phyloP scores from a whole-genome alignment of 352 stramenopile species.

The Saprolegnia diclina region DNA sequence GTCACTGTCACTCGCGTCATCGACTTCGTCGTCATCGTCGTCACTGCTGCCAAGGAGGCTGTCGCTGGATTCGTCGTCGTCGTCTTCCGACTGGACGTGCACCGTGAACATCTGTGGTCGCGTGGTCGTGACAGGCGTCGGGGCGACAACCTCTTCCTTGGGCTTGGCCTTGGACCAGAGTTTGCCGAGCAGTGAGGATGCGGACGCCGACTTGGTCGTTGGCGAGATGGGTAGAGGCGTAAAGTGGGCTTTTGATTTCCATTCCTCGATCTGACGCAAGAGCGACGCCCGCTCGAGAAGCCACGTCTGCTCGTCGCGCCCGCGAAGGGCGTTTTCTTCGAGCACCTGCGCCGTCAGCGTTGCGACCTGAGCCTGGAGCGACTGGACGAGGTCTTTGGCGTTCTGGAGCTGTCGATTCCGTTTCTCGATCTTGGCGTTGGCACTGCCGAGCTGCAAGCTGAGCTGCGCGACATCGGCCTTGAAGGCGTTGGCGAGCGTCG shows the following conservation, averaged over 20 bases:
- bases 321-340: not conserved
- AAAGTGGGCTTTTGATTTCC: slow-evolving; percentile 9
- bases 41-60: slow-evolving; percentile 74
- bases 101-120: slow-evolving; percentile 76
- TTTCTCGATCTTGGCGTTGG: slow-evolving; percentile 15
- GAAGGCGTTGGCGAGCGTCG: not conserved
- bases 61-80: slow-evolving; percentile 78
- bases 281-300: not conserved
- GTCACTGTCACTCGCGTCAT: slow-evolving; percentile 44
- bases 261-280: slow-evolving; percentile 6
- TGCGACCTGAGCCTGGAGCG: not conserved
- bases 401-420: slow-evolving; percentile 27
- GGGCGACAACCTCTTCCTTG: not conserved
- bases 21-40: slow-evolving; percentile 31
- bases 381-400: slow-evolving; percentile 23
- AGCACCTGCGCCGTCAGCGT: slow-evolving; percentile 4
- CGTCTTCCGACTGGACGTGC: slow-evolving; percentile 46
- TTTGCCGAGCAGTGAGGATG: slow-evolving; percentile 17
- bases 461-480: slow-evolving; percentile 28
- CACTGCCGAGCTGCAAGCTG: slow-evolving; percentile 6
- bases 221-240: not conserved
- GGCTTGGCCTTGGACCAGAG: slow-evolving; percentile 22
- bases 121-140: not conserved
- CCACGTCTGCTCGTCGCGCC: slow-evolving; percentile 10
- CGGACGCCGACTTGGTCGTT: not conserved